Conservation (phyloP, 2,329 filamentous ascomycete species). For the Colletotrichum gloeosporioides region DNA sequence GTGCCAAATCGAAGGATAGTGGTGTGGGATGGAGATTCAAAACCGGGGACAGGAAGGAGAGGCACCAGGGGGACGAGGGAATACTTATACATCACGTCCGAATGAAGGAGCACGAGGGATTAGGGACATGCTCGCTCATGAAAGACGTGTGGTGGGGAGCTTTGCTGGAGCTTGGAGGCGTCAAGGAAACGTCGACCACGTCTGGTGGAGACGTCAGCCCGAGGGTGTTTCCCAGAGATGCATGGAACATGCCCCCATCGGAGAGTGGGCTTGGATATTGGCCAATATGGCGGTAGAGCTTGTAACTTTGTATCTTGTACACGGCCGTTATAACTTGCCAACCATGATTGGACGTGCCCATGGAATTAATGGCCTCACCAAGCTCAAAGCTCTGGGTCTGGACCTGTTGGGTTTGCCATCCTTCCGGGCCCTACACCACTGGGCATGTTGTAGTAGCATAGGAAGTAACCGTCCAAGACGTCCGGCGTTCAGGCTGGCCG, state of each 20-base stretch:
- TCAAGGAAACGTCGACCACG: neutral
- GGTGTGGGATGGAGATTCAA: constrained; percentile 14
- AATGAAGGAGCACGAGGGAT: neutral
- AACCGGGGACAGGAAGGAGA: neutral
- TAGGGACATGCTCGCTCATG: neutral
- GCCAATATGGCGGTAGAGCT: neutral
- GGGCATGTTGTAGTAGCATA: neutral
- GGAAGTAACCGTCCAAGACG: neutral
- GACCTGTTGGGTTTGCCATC: constrained; percentile 6
- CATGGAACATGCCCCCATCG: constrained; percentile 16
- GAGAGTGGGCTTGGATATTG: constrained; percentile 12
- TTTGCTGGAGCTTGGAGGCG: constrained; percentile 6
- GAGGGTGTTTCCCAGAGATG: constrained; percentile 20
- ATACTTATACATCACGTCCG: constrained; percentile 12
- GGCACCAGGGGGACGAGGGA: neutral
- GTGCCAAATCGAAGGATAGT: constrained; percentile 18
- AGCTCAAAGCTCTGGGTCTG: constrained; percentile 18
- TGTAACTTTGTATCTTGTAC: constrained; percentile 9
- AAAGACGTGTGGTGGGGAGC: constrained; percentile 16
- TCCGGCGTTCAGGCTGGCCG: neutral
- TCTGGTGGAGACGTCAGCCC: constrained; percentile 4
- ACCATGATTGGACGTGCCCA: constrained; percentile 7
- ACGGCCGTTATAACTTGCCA: constrained; percentile 3
- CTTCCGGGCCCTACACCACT: neutral
- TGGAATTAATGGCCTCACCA: constrained; percentile 9